phyloP scores from a whole-genome alignment of 2,329 filamentous ascomycete species.

The Nigrospora sphaerica region DNA sequence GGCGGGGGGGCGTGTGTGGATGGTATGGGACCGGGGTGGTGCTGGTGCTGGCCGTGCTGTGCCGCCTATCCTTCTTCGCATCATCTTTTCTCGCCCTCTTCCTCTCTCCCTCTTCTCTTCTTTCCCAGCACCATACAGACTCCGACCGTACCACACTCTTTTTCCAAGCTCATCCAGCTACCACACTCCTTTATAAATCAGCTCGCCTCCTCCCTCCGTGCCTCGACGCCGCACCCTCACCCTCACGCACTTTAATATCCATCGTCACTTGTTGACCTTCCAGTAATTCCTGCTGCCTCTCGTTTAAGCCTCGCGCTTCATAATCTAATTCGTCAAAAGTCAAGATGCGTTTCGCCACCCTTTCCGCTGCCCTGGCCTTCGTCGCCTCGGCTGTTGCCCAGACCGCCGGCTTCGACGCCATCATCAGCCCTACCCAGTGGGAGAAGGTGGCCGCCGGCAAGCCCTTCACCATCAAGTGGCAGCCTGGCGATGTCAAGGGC shows the following conservation, averaged over 20 bases:
- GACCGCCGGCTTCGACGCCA: slow-evolving; percentile 47
- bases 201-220: slow-evolving; percentile 3
- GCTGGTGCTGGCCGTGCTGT: too few relatives aligned
- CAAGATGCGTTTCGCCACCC: slow-evolving; percentile 49
- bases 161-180: background rate
- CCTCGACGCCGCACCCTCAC: background rate
- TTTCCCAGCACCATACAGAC: too few relatives aligned
- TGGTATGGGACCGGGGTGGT: too few relatives aligned
- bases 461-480: slow-evolving; percentile 45
- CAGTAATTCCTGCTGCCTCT: background rate
- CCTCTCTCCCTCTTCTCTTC: too few relatives aligned
- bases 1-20: too few relatives aligned
- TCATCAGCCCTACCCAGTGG: slow-evolving; percentile 37
- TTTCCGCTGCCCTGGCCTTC: slow-evolving; percentile 43
- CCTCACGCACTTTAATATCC: background rate
- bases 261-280: slow-evolving; percentile 1
- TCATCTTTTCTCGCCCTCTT: too few relatives aligned
- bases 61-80: too few relatives aligned
- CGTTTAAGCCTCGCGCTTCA: background rate
- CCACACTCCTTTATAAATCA: slow-evolving; percentile 7
- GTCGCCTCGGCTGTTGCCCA: slow-evolving; percentile 44
- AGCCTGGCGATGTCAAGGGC: slow-evolving; percentile 30
- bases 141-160: background rate
- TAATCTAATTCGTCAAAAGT: slow-evolving; percentile 10
- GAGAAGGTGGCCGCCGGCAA: slow-evolving; percentile 40